These are phyloP conservation scores for Drosera capensis DNA, from an alignment of 148 eudicot genomes.

Conservation along the genomic window DNA sequence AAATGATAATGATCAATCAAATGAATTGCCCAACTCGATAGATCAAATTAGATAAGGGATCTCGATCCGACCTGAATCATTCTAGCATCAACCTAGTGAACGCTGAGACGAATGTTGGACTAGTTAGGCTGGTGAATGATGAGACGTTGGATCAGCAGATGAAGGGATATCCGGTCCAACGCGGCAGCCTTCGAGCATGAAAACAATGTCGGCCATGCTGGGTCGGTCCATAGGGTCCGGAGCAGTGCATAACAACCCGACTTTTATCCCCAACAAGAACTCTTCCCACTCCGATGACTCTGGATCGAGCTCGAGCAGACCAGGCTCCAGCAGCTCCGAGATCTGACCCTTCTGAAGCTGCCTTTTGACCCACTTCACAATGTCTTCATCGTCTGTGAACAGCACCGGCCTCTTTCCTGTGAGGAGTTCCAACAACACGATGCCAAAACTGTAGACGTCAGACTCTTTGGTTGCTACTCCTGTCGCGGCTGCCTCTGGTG, in stretches of 20 bases:
- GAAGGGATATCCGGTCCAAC: constrained; percentile 64
- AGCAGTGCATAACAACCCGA: constrained; percentile 55
- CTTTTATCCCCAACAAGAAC: constrained; percentile 60
- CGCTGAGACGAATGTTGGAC: too few species aligned
- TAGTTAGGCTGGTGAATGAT: constrained; percentile 20
- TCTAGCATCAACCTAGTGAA: too few species aligned
- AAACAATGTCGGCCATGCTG: constrained; percentile 53
- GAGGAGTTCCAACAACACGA: constrained; percentile 50
- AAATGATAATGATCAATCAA: too few species aligned
- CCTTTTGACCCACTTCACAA: constrained; percentile 70
- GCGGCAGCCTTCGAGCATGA: constrained; percentile 73
- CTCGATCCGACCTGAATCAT: too few species aligned
- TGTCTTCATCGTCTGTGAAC: constrained; percentile 63
- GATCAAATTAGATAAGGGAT: too few species aligned
- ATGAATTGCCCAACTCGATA: too few species aligned
- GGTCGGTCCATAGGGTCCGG: constrained; percentile 53
- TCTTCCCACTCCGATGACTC: constrained; percentile 86
- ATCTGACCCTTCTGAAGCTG: constrained; percentile 59
- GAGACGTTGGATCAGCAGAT: constrained; percentile 50
- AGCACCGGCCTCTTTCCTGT: constrained; percentile 58
- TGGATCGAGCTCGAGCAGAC: constrained; percentile 63
- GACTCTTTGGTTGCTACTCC: constrained; percentile 38
- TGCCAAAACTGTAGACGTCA: constrained; percentile 64
- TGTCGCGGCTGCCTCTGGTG: constrained; percentile 43
- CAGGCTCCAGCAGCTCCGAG: constrained; percentile 50